phyloP scores from a whole-genome alignment of 163 green algal genomes.

The Coccomyxa subellipsoidea region DNA sequence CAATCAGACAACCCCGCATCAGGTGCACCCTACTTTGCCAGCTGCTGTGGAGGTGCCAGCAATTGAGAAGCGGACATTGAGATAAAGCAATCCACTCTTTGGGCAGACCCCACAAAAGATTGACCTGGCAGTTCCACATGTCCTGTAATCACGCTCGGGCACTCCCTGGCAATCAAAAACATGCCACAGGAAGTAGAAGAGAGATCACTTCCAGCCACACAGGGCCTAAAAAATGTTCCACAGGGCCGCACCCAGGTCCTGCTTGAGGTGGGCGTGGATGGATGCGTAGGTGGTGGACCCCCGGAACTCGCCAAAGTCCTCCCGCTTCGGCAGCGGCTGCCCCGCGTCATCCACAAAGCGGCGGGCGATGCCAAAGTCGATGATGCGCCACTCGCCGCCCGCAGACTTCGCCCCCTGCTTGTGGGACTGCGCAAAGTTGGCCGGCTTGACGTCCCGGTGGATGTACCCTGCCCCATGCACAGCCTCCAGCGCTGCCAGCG shows the following conservation, averaged over 20 bases:
- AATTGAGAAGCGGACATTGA: no score
- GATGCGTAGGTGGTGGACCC: conserved; percentile 75
- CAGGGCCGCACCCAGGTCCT: conserved; percentile 50
- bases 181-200: background rate
- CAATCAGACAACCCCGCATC: no score
- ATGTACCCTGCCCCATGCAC: conserved; percentile 50
- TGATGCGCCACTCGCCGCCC: conserved; percentile 38
- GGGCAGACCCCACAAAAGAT: no score
- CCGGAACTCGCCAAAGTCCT: conserved; percentile 60
- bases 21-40: no score
- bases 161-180: no score
- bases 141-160: no score
- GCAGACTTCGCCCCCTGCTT: background rate
- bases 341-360: conserved; percentile 47
- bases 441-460: conserved; percentile 80
- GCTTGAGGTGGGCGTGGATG: conserved; percentile 30
- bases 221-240: background rate
- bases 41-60: no score
- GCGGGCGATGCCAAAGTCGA: conserved; percentile 81
- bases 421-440: conserved; percentile 69
- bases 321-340: conserved; percentile 30
- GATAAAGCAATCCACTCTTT: no score
- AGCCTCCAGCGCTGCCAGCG: conserved; percentile 44
- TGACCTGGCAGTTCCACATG: no score
- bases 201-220: background rate